Percentiles rank a stretch among this genome's conserved stretches.
Conservation (phyloP, 768 basidiomycete species). For the Crepidotus variabilis region DNA sequence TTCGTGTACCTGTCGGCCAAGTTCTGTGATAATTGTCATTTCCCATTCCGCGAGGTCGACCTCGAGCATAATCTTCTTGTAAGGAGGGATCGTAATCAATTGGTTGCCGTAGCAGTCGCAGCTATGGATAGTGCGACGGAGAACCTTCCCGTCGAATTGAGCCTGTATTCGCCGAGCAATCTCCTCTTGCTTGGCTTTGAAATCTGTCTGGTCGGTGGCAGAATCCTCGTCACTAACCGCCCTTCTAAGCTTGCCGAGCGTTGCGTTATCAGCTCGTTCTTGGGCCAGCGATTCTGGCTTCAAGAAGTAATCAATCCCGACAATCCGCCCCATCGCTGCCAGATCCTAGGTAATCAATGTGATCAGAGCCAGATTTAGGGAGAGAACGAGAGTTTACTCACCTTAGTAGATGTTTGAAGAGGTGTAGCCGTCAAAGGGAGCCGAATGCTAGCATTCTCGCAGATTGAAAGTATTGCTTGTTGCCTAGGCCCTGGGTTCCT, state of each 20-base stretch:
- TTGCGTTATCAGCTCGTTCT: constrained; percentile 17
- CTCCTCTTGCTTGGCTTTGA: constrained; percentile 3
- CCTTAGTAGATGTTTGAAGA: constrained; percentile 20
- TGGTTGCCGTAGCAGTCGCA: constrained; percentile 7
- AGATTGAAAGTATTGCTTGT: constrained; percentile 9
- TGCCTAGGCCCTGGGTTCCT: constrained; percentile 14
- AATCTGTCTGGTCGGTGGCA: background rate
- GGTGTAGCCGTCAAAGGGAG: constrained; percentile 24
- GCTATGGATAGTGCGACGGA: constrained; percentile 16
- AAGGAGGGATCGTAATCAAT: constrained; percentile 14
- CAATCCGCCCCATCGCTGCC: constrained; percentile 20
- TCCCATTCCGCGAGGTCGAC: constrained; percentile 17
- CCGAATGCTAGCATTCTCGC: constrained; percentile 2
- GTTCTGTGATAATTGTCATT: constrained; percentile 13
- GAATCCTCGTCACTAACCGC: background rate
- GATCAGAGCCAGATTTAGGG: too few relatives aligned
- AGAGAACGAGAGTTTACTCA: background rate
- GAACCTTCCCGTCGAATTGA: constrained; percentile 13
- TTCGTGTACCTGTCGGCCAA: too few relatives aligned
- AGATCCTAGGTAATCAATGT: constrained; percentile 16
- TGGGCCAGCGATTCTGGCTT: constrained; percentile 9
- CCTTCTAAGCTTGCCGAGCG: constrained; percentile 2
- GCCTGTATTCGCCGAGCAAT: constrained; percentile 10
- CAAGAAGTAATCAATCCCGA: constrained; percentile 22
- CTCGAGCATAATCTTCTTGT: background rate